Evolutionary conservation across 2,329 filamentous ascomycete genomes (phyloP), one percentile per base, ranked within the genome.

Genomic region (Lecanicillium sp.): DNA sequence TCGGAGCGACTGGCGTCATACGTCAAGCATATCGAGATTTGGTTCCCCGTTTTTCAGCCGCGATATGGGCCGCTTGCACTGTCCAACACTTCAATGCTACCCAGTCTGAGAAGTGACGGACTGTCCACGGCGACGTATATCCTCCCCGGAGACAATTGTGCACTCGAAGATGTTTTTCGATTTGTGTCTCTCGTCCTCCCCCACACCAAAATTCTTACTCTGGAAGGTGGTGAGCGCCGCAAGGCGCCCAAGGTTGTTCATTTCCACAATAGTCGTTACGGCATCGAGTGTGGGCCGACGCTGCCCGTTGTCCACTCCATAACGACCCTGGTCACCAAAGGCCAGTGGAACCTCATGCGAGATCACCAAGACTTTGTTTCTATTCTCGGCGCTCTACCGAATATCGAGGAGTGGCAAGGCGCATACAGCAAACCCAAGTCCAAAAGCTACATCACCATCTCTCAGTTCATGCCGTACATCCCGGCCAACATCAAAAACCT

Each of bases 281-380:
- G 17, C 50, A 50, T 15, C 47, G 39, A 35, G 48, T 29, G 19
- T 40, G 29, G 15, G 38, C 46, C 32, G 57, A 62, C 19, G 61
- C 62, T 81, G 7, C 70, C 75, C 8, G 56, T 64, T 17, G 67
- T 86, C 3, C 62, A 69, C 3, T 76, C 77, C 3, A 75, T 89
- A 26, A 75, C 75, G 45, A 87, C 83, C 1, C 72, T 89, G 17
- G 78, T 88, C 36, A 84, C 84, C 63, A 82, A 84, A 56, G 85
- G 85, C 6, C 83, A 87, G 55, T 90, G 85, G 85, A 89, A 89
- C 58, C 72, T 89, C 23, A 84, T 87, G 62, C 73, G 85, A 39
- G 70, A 75, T 14, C 68, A 77, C 36, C 67, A 70, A 15, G 83
- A 89, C 61, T 88, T 86, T 64, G 66, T 72, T 48, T 73, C 71